A percentile compares a stretch with the other conserved stretches of the same genome.
Conservation (phyloP, 805 yeast genomes). For the Wickerhamomyces silvicola region DNA sequence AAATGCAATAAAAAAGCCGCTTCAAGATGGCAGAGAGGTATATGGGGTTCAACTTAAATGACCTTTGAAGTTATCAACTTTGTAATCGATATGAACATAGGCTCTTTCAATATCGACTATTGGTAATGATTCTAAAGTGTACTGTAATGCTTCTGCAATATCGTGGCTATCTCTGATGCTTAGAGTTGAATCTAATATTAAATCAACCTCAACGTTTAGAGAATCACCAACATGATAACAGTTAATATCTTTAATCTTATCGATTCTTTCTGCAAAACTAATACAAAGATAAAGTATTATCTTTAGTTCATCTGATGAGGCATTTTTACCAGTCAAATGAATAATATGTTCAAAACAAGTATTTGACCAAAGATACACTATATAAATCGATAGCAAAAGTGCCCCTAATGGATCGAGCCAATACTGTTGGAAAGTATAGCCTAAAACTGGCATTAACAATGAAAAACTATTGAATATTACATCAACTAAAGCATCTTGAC, state of each 20-base stretch:
- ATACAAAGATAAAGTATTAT: conserved; percentile 60
- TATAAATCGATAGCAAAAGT: conserved; percentile 50
- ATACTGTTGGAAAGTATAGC: conserved; percentile 47
- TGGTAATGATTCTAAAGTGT: conserved; percentile 72
- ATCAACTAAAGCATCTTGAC: conserved; percentile 79
- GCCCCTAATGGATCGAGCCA: conserved; percentile 80
- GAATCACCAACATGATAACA: conserved; percentile 78
- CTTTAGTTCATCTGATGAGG: conserved; percentile 54
- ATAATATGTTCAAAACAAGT: conserved; percentile 68
- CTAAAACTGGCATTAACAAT: conserved; percentile 60
- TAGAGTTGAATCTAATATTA: conserved; percentile 47
- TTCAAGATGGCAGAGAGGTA: background rate
- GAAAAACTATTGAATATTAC: conserved; percentile 68
- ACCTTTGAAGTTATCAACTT: conserved; percentile 32
- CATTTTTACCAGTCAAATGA: conserved; percentile 70
- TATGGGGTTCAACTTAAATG: conserved; percentile 20
- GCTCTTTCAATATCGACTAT: conserved; percentile 73
- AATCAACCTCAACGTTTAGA: conserved; percentile 69
- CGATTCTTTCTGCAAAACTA: conserved; percentile 63
- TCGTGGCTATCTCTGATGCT: conserved; percentile 67
- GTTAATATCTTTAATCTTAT: conserved; percentile 56
- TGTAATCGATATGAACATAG: conserved; percentile 71
- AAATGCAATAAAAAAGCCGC: background rate
- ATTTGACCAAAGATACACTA: conserved; percentile 55
- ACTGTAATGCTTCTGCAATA: conserved; percentile 74